These are phyloP conservation scores for Diddensiella transvaalensis DNA, from an alignment of 805 yeast species.

Conservation along the genomic window DNA sequence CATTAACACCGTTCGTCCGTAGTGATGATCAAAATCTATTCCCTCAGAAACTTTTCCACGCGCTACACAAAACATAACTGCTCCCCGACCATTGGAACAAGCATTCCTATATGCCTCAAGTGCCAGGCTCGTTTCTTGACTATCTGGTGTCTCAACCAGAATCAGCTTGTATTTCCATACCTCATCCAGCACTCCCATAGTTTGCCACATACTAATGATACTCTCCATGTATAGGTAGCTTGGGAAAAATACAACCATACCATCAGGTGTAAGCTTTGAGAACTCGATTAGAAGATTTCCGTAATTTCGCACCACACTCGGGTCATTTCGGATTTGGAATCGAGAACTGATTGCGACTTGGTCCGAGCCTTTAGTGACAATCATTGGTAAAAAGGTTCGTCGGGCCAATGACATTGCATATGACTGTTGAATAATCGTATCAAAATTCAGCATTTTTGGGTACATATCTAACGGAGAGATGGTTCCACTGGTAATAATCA, in stretches of 20 bases:
- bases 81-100: conserved; percentile 96
- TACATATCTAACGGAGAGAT: conserved; percentile 98
- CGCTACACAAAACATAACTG: conserved; percentile 92
- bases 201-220: conserved; percentile 97
- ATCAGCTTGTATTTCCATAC: conserved; percentile 97
- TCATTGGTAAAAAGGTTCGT: conserved; percentile 88
- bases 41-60: conserved; percentile 99
- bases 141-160: conserved; percentile 97
- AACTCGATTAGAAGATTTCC: conserved; percentile 91
- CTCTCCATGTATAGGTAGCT: conserved; percentile 97
- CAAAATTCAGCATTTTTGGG: conserved; percentile 92
- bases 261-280: conserved; percentile 95
- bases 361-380: conserved; percentile 96
- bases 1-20: conserved; percentile 96
- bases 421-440: conserved; percentile 89
- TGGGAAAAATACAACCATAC: conserved; percentile 96
- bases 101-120: conserved; percentile 94
- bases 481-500: conserved; percentile 95
- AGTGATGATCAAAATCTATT: conserved; percentile 98
- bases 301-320: conserved; percentile 94
- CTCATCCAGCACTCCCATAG: conserved; percentile 96
- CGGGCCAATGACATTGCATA: conserved; percentile 94
- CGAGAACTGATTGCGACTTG: conserved; percentile 96
- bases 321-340: conserved; percentile 95
- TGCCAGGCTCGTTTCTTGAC: conserved; percentile 95